Evolutionary conservation across 805 yeast species (phyloP), one percentile per base, ranked within the genome.

Genomic region (Yarrowia sp.): DNA sequence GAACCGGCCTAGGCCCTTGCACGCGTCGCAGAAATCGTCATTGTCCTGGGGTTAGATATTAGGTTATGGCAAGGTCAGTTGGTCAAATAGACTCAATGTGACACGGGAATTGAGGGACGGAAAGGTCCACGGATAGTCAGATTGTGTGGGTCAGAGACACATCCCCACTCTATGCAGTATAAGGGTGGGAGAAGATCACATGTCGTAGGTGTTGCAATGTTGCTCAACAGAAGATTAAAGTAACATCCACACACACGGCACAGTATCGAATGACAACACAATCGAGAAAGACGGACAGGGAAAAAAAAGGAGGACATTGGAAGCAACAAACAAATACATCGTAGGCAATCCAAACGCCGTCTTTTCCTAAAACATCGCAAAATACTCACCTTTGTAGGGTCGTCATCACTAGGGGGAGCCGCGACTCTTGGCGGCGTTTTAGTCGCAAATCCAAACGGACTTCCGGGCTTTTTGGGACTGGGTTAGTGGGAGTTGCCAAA

Each of bases 11-110:
- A 92, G 82, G 36, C 92, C 91, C 1, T 96, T 93, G 79, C 99
- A 94, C 0, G 95, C 83, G n/a, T 90, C 82, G 75, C 99, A 94
- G 77, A 84, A 93, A 77, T 94, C 99, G 71, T 93, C 96, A 76
- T 94, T 95, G 70, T 79, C 73, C 73, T 73, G 50, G 12, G n/a
- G 46, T 66, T 65, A 46, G 72, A 46, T 19, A 16, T 41, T n/a
- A 52, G 56, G 56, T 50, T 50, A n/a, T 35, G 56, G 41, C 41
- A 41, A 8, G 26, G 15, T 14, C 14, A 2, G 10, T 8, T 35
- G 55, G 55, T 8, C 9, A 48, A 48, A 48, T 48, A 48, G 52
- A 15, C 52, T 48, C 52, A 48, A 48, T 15, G 32, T 26, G 36
- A 48, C 52, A 48, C 38, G 52, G 52, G 8, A 48, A 22, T 14